A percentile compares a stretch with the other conserved stretches of the same genome.
Evolutionary conservation across 495 filamentous ascomycete genomes (phyloP).

Genomic region (Daldinia vernicosa): DNA sequence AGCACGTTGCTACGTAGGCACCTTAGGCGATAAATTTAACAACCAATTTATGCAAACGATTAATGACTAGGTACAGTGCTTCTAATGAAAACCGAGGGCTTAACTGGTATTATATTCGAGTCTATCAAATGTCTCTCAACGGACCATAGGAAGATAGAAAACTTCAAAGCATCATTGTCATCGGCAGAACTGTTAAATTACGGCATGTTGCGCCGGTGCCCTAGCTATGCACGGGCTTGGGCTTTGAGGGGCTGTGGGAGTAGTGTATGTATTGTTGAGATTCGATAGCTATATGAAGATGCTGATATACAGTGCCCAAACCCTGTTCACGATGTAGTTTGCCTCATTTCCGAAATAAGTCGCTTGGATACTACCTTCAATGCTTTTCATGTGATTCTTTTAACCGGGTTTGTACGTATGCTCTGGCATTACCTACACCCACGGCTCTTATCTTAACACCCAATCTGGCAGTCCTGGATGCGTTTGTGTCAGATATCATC

Average conservation of each 20-base stretch:
- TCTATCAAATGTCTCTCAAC: too few relatives aligned
- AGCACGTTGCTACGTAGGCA: too few relatives aligned
- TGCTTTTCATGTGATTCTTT: not conserved
- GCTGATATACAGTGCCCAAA: not conserved
- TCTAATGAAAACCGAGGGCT: too few relatives aligned
- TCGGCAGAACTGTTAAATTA: not conserved
- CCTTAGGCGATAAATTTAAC: too few relatives aligned
- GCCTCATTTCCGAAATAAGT: not conserved
- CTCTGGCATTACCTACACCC: not conserved
- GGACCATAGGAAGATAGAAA: too few relatives aligned
- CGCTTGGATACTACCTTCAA: not conserved
- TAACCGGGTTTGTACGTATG: not conserved
- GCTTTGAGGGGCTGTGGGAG: not conserved
- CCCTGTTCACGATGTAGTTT: not conserved
- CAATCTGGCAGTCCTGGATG: not conserved
- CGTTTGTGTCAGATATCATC: conserved; percentile 3
- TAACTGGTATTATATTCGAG: too few relatives aligned
- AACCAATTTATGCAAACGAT: too few relatives aligned
- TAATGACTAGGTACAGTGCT: too few relatives aligned
- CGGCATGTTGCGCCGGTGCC: not conserved
- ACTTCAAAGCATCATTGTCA: not conserved
- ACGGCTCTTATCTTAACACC: not conserved
- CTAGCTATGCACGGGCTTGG: not conserved
- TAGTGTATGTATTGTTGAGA: not conserved
- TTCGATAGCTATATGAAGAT: not conserved